These are phyloP conservation scores for Pythium sukuiense DNA, from an alignment of 352 stramenopile genomes.

Conservation along the genomic window DNA sequence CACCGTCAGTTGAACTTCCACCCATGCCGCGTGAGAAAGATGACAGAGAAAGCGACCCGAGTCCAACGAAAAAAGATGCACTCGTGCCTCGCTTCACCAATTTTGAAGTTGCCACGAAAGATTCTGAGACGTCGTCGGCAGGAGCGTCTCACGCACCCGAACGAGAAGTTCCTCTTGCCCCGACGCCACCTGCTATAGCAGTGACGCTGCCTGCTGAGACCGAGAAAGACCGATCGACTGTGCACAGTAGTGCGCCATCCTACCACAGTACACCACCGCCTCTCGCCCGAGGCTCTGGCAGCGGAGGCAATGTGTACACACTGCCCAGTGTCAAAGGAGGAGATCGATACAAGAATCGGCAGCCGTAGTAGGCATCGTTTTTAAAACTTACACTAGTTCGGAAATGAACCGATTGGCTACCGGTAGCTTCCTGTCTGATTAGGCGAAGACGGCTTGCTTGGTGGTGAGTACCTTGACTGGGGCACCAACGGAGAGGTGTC, in stretches of 20 bases:
- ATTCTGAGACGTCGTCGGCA: neutral
- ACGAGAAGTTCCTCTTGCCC: neutral
- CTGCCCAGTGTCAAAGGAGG: slow-evolving; percentile 53
- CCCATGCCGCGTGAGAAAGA: slow-evolving; percentile 19
- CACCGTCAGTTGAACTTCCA: slow-evolving; percentile 15
- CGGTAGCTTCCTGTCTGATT: too few species aligned
- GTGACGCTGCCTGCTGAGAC: neutral
- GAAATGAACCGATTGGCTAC: too few species aligned
- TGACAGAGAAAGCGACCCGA: slow-evolving; percentile 11
- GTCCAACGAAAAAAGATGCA: slow-evolving; percentile 17
- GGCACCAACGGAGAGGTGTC: slow-evolving; percentile 42
- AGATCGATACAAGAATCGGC: slow-evolving; percentile 52
- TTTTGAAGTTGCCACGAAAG: slow-evolving; percentile 9
- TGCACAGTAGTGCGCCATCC: slow-evolving; percentile 7
- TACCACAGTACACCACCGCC: slow-evolving; percentile 1
- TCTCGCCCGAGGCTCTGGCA: slow-evolving; percentile 6
- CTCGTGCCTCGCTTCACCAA: slow-evolving; percentile 3
- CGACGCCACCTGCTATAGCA: neutral
- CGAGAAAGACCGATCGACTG: neutral
- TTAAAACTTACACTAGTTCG: too few species aligned
- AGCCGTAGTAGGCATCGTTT: too few species aligned
- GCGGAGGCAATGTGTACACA: slow-evolving; percentile 26
- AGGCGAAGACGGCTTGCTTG: slow-evolving; percentile 59
- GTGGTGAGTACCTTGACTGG: slow-evolving; percentile 66
- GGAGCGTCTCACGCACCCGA: too few species aligned